Evolutionary conservation across 495 filamentous ascomycete genomes (phyloP), one percentile per base, ranked within the genome.

Genomic region (Neurospora sp.): DNA sequence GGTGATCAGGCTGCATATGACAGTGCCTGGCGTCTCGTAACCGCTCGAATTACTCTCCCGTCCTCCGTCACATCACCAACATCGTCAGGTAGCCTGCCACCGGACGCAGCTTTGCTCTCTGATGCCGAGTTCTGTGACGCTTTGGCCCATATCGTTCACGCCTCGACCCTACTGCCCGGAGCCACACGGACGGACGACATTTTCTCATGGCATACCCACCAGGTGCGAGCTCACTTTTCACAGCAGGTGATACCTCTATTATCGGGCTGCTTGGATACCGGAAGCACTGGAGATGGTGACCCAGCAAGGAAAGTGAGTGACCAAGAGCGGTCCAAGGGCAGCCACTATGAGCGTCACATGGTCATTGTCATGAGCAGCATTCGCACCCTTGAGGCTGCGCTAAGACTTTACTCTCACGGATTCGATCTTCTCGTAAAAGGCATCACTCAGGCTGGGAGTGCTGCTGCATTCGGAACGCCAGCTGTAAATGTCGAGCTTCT

Each of bases 21-120:
- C 75, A 85, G 88, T 71, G 89, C 91, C 44, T 93, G 92, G 91
- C 87, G 88, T 77, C 81, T 85, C 3, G 91, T 90, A 66, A 93
- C 90, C 12, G 82, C 84, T 44, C 88, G 87, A 69, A 86, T 94
- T 18, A 80, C 84, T 6, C 80, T 93, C 4, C 89, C 90, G 12
- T 73, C 82, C 66, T 82, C 85, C 39, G 84, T 81, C 39, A 79
- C 83, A 5, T 81, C 75, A 1, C 82, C 83, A 70, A 83, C 84
- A 70, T 82, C 80, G 39, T 83, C 84, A 76, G 84, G 79, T 66
- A 78, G 78, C 18, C 78, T 83, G 46, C 76, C 85, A 71, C 75
- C 83, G 12, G 85, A 85, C 74, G 79, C 87, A 31, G 69, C 27
- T 69, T 37, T 37, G 14, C 40, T 71, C 44, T 75, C 79, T 14